A percentile compares a stretch with the other conserved stretches of the same genome.
Conservation (phyloP, 2,329 filamentous ascomycete genomes). For the Fusarium poae region DNA sequence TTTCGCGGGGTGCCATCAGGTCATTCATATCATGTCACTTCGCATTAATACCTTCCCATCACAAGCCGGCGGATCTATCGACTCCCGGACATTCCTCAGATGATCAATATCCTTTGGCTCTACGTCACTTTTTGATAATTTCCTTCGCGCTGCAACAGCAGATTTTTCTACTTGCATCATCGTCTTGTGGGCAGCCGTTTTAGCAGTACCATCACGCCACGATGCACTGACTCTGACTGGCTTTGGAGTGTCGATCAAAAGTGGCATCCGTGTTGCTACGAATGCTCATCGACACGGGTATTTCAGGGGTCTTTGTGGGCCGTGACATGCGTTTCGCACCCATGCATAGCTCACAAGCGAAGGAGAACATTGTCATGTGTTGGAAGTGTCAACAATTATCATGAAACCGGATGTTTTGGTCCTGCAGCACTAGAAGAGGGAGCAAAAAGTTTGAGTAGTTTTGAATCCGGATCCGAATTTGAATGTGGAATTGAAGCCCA, state of each 20-base stretch:
- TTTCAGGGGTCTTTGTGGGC: constrained; percentile 41
- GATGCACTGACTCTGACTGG: constrained; percentile 3
- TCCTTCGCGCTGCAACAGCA: constrained; percentile 3
- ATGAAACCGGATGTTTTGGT: constrained; percentile 14
- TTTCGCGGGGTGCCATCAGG: constrained; percentile 7
- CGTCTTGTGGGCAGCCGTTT: not conserved
- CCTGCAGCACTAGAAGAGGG: not conserved
- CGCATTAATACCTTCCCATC: not conserved
- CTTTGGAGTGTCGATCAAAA: constrained; percentile 20
- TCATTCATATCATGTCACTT: not conserved
- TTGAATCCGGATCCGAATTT: constrained; percentile 2
- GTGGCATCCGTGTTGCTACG: constrained; percentile 3
- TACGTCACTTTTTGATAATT: not conserved
- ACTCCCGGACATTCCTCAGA: not conserved
- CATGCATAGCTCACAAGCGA: constrained; percentile 8
- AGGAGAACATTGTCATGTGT: not conserved
- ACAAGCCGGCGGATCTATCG: not conserved
- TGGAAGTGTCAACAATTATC: constrained; percentile 15
- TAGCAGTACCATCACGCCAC: not conserved
- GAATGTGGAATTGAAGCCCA: constrained; percentile 19
- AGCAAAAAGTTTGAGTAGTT: constrained; percentile 8
- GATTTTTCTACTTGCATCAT: not conserved
- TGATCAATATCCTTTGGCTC: not conserved
- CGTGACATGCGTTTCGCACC: constrained; percentile 32
- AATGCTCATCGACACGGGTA: not conserved